Evolutionary conservation across 2,329 filamentous ascomycete genomes (phyloP), one percentile per base, ranked within the genome.

Genomic region (Fusarium sp.): DNA sequence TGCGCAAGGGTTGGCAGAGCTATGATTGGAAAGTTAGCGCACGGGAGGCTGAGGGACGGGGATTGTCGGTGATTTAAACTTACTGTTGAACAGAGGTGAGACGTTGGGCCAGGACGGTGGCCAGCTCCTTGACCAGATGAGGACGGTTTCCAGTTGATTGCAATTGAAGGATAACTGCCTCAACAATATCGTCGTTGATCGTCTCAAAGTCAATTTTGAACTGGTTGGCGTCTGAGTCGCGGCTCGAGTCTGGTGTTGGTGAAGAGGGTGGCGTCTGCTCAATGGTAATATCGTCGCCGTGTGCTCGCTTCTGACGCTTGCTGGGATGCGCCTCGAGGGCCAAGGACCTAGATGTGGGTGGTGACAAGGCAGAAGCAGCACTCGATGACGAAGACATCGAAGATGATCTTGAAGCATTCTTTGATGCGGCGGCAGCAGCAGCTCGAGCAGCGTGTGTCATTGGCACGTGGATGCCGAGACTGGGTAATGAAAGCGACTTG

Each of bases 131-230:
- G 63, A 98, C 92, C 27, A 98, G 82, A 77, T 97, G 94, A 52
- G 95, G 95, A 51, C 93, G 85, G 77, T 99, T 99, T 60, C 88
- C 90, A 2, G 93, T 96, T 74, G 90, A 90, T 75, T 97, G 89
- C 52, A 99, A 81, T 77, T 96, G 93, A 68, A 91, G 79, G 70
- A 98, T 92, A 44, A 96, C 92, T 14, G 88, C 92, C 73, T 96
- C 89, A 47, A 99, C 94, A 69, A 99, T 96, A 71, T 97, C 93
- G 75, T 99, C 95, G 73, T 93, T 92, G 77, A 98, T 93, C 35
- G 87, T 86, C 65, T 93, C 88, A 47, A 92, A 84, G 74, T 96
- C 90, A 46, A 76, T 70, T 61, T 73, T 74, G 53, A 61, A 47
- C 41, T 57, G 54, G 31, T 65, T 67, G 46, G 60, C 54, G 44